Conservation (phyloP, 441 rosid genomes). For the Brassica hybrid region DNA sequence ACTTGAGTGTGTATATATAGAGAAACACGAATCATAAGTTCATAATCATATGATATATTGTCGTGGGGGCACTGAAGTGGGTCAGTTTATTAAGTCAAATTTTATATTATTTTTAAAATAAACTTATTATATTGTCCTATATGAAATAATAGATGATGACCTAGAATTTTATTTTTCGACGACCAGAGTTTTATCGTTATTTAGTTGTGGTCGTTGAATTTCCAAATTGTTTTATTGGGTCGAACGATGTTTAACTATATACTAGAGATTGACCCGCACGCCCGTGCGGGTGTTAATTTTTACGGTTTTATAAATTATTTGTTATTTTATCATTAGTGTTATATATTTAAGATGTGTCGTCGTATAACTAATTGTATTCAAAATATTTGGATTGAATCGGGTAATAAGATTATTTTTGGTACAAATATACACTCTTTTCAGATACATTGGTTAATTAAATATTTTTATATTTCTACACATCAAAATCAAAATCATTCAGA, state of each 20-base stretch:
- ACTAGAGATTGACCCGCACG: no score
- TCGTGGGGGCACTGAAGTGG: constrained; percentile 22
- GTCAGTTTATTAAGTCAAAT: neutral
- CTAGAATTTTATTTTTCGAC: neutral
- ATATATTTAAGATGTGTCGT: no score
- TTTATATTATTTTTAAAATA: neutral
- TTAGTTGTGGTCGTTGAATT: constrained; percentile 22
- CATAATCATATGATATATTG: neutral
- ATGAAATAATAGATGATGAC: constrained; percentile 23
- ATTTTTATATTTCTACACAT: no score
- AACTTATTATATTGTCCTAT: constrained; percentile 19
- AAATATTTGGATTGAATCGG: no score
- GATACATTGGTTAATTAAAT: no score
- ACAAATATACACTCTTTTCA: no score
- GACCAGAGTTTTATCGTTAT: constrained; percentile 17
- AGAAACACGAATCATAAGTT: neutral
- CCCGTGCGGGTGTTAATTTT: no score
- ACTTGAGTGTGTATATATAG: constrained; percentile 12
- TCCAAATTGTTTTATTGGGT: neutral
- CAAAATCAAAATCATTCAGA: no score
- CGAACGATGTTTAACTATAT: neutral
- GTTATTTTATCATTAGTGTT: no score
- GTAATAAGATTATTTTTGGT: no score
- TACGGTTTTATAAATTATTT: no score
- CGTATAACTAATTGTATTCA: no score